Base-by-base conservation (phyloP, 192 early-diverging fungal genomes). In the Podila minutissima region DNA sequence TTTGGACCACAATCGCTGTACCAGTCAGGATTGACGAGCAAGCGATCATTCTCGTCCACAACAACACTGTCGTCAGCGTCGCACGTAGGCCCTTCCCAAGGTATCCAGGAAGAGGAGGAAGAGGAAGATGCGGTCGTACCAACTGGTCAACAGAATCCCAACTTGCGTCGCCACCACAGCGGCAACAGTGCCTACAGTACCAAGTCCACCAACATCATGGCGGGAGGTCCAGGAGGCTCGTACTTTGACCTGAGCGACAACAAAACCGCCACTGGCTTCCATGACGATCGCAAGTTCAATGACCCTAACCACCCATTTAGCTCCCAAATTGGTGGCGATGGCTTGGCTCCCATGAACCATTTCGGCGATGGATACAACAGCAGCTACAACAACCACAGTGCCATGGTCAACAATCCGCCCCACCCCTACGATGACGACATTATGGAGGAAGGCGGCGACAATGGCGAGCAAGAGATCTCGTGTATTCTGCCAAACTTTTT, bases 401-500 rank as follows among this genome's bases (percentile, higher is more conserved):
- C 55, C 20, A 10, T 51, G 51, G 11, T 19, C n/a, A 55, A 55
- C 24, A 55, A 55, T 17, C 53, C 53, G 24, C 53, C 53, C 53
- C 24, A 55, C 53, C 53, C 24, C 53, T 55, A 55, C 22, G 64
- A 71, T 22, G 63, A 72, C 28, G 31, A 33, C 9, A 32, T 31
- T 31, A 35, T 19, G n/a, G 64, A 69, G 26, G 74, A 71, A 19
- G 32, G 60, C 4, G 38, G 48, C 28, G 48, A 71, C 59, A 66
- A 59, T 17, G 71, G 68, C 29, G 77, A 81, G 35, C 83, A 87
- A 67, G 78, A 85, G 29, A 83, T 89, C 19, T 90, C 91, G 0
- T 84, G 81, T 19, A 89, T 94, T 46, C 74, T 89, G 9, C 88
- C 89, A 0, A 84, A 83, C 12, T 90, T 91, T 74, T 64, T 95